Evolutionary conservation across 176 grass and related monocot species (phyloP), one percentile per base, ranked within the genome.

Genomic region (Triticum turgidum): DNA sequence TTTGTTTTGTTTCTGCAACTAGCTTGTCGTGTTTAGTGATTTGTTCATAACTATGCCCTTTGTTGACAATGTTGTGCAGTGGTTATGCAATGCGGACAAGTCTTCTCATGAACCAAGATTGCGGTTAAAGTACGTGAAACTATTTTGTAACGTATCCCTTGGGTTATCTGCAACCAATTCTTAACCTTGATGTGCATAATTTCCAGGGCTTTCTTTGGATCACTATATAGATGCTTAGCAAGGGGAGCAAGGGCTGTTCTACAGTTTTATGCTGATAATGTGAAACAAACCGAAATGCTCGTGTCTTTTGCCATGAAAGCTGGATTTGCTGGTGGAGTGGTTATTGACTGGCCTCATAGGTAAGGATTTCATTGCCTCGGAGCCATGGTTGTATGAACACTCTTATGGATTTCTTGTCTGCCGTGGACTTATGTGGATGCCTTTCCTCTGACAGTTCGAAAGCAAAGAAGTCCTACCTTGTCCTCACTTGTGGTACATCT

Each of bases 21-120:
- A 39, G 37, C 6, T 63, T 10, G 59, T 67, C 3, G 5, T 83
- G 71, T 29, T n/a, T 6, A 59, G 18, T 61, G 21, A 80, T 69
- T 52, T 11, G 17, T 45, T 77, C 2, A 70, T 22, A 77, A 51
- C 68, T 21, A 0, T 79, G 14, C 49, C 14, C 39, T 80, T 63
- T 87, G 8, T 81, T 63, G 37, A 59, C 27, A 49, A 35, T 81
- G 69, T 32, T 21, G 12, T 87, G 35, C 93, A 98, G 96, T 98
- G 96, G 96, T 85, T 98, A 85, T 98, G 96, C 84, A 96, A 98
- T 87, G 91, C 96, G 80, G 91, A 95, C 88, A 98, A 96, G 76
- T 92, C 92, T 41, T 98, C 88, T 77, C 96, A 98, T 68, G 92
- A 98, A 71, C 96, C 96, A 88, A 98, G 93, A 88, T 82, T 91